These are phyloP conservation scores for Solanum clarkiae DNA, from an alignment of 257 asterid genomes.

Conservation along the genomic window DNA sequence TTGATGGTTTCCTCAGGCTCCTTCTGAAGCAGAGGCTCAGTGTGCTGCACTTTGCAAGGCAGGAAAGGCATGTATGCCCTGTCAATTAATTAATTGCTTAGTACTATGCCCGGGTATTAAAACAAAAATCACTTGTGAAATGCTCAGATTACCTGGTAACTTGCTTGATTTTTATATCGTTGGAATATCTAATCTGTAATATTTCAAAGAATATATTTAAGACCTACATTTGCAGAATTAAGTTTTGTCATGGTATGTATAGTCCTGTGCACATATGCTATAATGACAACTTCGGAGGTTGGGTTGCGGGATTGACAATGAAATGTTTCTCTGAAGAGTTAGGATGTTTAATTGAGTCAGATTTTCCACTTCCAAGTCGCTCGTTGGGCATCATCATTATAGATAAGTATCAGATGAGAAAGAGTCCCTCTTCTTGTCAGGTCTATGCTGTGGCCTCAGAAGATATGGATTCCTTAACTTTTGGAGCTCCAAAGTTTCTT, in stretches of 20 bases:
- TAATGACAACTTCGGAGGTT: neutral
- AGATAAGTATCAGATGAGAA: neutral
- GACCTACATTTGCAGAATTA: neutral
- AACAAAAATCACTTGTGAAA: neutral
- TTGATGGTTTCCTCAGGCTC: conserved; percentile 49
- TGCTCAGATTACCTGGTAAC: neutral
- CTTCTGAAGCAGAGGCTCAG: conserved; percentile 97
- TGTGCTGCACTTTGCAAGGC: conserved; percentile 87
- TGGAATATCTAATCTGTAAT: neutral
- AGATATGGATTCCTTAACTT: conserved; percentile 97
- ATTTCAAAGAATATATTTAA: neutral
- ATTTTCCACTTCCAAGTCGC: neutral
- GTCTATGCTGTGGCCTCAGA: conserved; percentile 98
- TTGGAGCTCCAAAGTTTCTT: conserved; percentile 89
- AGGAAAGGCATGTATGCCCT: conserved; percentile 41
- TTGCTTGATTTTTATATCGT: neutral
- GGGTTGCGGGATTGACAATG: neutral
- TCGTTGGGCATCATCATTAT: neutral
- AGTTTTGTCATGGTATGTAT: neutral
- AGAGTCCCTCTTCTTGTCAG: conserved; percentile 23
- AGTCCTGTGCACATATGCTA: neutral
- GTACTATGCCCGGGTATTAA: neutral
- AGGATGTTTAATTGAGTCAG: neutral
- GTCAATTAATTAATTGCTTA: conserved; percentile 3
- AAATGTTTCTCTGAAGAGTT: neutral